Evolutionary conservation across 176 grass and related monocot species (phyloP).

Genomic region (Miscanthus lutarioriparius): DNA sequence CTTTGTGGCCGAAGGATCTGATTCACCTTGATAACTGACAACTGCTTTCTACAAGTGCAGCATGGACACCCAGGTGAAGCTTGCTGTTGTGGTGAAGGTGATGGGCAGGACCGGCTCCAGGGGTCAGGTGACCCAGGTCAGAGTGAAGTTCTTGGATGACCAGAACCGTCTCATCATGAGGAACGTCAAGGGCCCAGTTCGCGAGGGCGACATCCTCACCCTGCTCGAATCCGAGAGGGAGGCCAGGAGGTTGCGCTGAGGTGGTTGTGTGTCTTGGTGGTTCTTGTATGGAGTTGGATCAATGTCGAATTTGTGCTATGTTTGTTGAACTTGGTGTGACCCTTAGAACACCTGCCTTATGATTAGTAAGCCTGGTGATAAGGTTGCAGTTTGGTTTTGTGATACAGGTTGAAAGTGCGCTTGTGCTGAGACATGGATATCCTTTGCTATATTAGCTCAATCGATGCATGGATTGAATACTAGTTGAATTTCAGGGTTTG

Average conservation of each 20-base stretch:
- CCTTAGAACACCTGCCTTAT: background rate
- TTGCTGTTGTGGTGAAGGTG: conserved; percentile 86
- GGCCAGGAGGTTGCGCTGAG: conserved; percentile 83
- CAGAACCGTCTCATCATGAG: conserved; percentile 96
- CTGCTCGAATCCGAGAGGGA: conserved; percentile 89
- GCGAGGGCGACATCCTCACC: conserved; percentile 83
- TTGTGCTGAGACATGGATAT: background rate
- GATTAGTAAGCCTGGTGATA: background rate
- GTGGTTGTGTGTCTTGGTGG: background rate
- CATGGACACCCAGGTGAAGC: conserved; percentile 87
- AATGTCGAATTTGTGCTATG: background rate
- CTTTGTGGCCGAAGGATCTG: background rate
- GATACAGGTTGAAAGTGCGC: background rate
- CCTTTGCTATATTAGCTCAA: background rate
- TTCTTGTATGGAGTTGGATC: conserved; percentile 19
- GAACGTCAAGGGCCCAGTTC: conserved; percentile 78
- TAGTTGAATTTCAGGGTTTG: background rate
- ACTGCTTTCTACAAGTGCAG: conserved; percentile 34
- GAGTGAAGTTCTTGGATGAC: conserved; percentile 93
- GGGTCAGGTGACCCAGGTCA: conserved; percentile 89
- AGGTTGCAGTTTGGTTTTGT: conserved; percentile 5
- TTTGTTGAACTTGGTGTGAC: conserved; percentile 11
- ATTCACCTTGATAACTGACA: background rate
- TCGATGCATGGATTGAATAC: background rate
- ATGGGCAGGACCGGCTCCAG: conserved; percentile 78